Base-by-base conservation (phyloP, 202 grass and related monocot species). In the Zizania palustris region DNA sequence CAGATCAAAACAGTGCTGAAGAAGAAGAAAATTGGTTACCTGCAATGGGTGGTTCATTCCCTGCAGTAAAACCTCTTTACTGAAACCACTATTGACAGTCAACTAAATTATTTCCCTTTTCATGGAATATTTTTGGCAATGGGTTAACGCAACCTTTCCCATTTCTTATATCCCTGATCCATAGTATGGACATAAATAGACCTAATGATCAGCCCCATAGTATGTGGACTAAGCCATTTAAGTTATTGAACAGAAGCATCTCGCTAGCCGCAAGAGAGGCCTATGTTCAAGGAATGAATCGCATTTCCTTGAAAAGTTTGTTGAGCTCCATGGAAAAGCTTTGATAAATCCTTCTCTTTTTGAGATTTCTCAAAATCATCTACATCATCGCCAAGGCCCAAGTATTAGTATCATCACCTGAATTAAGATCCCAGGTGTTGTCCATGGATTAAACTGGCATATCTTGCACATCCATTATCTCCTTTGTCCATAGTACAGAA, bases 71-170 rank as follows among this genome's bases (percentile, higher is more conserved):
- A 95, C 63, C 79, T 99, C 96, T 75, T 96, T 91, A 58, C 86
- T 85, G 55, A 87, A 85, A 69, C 87, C 89, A 76, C 69, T 95
- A 67, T 99, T 89, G 77, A 99, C 53, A 69, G 45, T 87, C 66
- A 99, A 82, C 41, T 95, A 88, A 88, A 99, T 90, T 88, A 84
- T 99, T 82, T 99, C 91, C 71, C 34, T 88, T 71, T 99, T 99
- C 79, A 82, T 84, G 82, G 28, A 95, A 92, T 56, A 96, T 83
- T 87, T 91, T 99, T 71, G 83, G 76, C 39, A 92, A 78, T 69
- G 92, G 89, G 71, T 90, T 95, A 60, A 92, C 87, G 85, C 77
- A 99, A 79, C 28, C 28, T 28, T 28, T 28, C 28, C 28, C 28
- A 28, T 28, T 28, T 28, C 28, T 28, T 28, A 28, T 28, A 0